A percentile compares a stretch with the other conserved stretches of the same genome.
Conservation (phyloP, 345 rosid genomes). For the Acer yangbiense region DNA sequence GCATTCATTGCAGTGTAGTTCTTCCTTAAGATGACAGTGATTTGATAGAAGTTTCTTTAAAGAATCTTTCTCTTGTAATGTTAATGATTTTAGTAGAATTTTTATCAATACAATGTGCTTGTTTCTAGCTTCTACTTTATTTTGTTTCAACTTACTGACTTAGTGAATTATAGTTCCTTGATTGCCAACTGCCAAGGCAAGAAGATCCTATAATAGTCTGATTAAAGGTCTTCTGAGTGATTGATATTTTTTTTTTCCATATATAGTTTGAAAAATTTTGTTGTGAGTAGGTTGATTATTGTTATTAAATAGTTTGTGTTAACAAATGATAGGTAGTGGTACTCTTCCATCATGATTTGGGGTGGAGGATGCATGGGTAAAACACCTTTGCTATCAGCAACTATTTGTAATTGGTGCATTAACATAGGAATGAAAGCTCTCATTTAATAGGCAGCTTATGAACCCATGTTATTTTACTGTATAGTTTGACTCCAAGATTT, state of each 20-base stretch:
- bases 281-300: not conserved
- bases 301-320: not conserved
- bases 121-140: not conserved
- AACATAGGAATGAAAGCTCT: not conserved
- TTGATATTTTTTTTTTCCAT: not conserved
- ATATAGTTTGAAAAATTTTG: not conserved
- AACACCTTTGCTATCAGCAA: not conserved
- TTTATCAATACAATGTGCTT: not conserved
- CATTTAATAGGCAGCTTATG: not conserved
- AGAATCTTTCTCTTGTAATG: not conserved
- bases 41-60: not conserved
- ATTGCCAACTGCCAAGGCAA: not conserved
- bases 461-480: not conserved
- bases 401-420: not conserved
- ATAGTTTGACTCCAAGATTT: not conserved
- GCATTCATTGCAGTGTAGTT: no score
- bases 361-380: not conserved
- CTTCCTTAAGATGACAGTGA: not conserved
- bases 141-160: not conserved
- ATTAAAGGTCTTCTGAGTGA: not conserved
- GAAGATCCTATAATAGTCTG: not conserved
- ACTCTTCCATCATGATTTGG: not conserved
- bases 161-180: not conserved
- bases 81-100: not conserved
- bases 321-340: not conserved